Evolutionary conservation across 805 yeast genomes (phyloP), one percentile per base, ranked within the genome.

Genomic region (Ogataea degrootiae): DNA sequence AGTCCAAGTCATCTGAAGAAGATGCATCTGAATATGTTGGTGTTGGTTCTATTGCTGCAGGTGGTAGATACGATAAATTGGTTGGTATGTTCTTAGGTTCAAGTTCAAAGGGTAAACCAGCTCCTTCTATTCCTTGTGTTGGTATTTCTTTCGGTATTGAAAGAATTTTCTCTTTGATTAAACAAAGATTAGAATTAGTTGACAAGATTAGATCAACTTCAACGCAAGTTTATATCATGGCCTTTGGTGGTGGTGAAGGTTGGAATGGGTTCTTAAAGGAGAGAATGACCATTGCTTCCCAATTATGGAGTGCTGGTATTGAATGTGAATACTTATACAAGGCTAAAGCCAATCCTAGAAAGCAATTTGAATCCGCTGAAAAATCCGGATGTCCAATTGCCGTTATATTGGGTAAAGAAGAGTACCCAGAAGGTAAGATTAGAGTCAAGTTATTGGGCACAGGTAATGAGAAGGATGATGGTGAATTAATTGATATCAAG

Each of bases 101-200:
- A 39, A 83, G 83, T 56, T 90, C 94, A 57, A 88, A 87, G 69
- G 71, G 71, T 43, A 85, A 85, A 66, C 74, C 77, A 42, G 71
- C 73, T 11, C 71, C 70, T 33, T 85, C 91, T 21, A 90, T 94
- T 62, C 99, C 99, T 26, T 94, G 99, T 74, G 96, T 94, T 47
- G 99, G 99, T 67, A 74, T 92, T 46, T 94, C 99, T 2, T 94
- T 94, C 61, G 99, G 99, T 62, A 92, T 94, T 46, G 99, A 94
- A 72, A 82, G 99, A 67, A 70, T 94, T 53, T 94, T 94, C 66
- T 89, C 98, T 8, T 71, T 94, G 50, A 82, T 94, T 59, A 90
- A 87, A 66, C 84, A 87, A 44, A 80, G 96, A 65, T 75, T 78
- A 39, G 79, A 79, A 31, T 69, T 80, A 45, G 76, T 79, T 56